Conservation (phyloP, 352 stramenopile species). For the Pythium sukuiense region DNA sequence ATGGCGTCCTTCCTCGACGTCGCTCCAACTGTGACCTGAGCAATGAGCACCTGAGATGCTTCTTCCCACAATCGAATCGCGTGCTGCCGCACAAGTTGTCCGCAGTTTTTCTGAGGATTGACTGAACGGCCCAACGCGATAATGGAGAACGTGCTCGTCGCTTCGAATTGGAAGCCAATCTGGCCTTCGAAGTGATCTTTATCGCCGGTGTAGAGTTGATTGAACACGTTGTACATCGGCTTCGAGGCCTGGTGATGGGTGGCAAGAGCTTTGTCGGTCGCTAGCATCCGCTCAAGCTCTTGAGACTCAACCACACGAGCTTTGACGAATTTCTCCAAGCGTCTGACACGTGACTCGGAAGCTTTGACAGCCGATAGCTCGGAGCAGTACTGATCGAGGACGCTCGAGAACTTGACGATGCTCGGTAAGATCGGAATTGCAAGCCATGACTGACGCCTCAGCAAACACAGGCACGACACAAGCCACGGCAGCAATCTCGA, state of each 20-base stretch:
- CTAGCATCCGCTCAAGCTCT: slow-evolving; percentile 57
- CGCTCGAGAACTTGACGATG: slow-evolving; percentile 60
- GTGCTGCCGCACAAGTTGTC: slow-evolving; percentile 66
- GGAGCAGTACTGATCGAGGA: slow-evolving; percentile 74
- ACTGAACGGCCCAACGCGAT: slow-evolving; percentile 81
- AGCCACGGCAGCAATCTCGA: slow-evolving; percentile 77
- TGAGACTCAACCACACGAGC: slow-evolving; percentile 63
- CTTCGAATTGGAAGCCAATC: slow-evolving; percentile 90
- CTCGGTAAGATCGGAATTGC: slow-evolving; percentile 66
- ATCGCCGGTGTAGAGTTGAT: slow-evolving; percentile 85
- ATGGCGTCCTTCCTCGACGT: slow-evolving; percentile 68
- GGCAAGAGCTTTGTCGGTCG: slow-evolving; percentile 45
- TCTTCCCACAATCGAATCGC: slow-evolving; percentile 86
- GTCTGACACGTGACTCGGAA: slow-evolving; percentile 59
- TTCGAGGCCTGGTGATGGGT: slow-evolving; percentile 57
- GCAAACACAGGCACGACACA: slow-evolving; percentile 73
- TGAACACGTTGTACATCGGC: slow-evolving; percentile 86
- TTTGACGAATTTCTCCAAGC: slow-evolving; percentile 62
- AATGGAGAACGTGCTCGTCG: slow-evolving; percentile 76
- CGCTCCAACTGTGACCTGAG: slow-evolving; percentile 58
- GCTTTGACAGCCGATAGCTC: slow-evolving; percentile 61
- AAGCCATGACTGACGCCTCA: slow-evolving; percentile 80
- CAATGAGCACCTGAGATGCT: slow-evolving; percentile 64
- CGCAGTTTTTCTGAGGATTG: slow-evolving; percentile 63
- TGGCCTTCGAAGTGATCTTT: slow-evolving; percentile 90